Evolutionary conservation across 257 asterid species (phyloP).

Genomic region (Paraleonurus japonicus): DNA sequence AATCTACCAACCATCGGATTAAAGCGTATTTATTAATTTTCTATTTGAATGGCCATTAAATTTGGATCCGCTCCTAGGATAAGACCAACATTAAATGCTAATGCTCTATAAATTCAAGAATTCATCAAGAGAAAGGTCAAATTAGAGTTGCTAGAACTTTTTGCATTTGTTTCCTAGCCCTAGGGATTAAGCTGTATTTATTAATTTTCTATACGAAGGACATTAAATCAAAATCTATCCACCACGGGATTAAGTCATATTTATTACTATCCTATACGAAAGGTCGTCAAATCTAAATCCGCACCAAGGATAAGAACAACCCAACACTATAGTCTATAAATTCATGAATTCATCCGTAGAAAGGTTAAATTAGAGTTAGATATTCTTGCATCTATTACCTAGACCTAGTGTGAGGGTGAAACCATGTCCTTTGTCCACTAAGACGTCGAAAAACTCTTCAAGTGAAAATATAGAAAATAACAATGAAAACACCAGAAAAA

Average conservation of each 20-base stretch:
- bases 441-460: constrained; percentile 3
- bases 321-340: constrained; percentile 21
- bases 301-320: not conserved
- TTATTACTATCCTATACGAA: constrained; percentile 20
- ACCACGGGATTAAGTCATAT: not conserved
- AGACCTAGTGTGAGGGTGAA: constrained; percentile 9
- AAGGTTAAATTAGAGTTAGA: constrained; percentile 15
- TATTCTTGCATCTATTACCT: not conserved
- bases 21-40: no score
- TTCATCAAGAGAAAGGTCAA: no score
- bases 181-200: no score
- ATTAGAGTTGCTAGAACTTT: no score
- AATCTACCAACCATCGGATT: not conserved
- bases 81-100: not conserved
- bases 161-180: no score
- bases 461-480: constrained; percentile 6
- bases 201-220: no score
- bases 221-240: no score
- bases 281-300: not conserved
- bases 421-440: constrained; percentile 6
- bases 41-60: not conserved
- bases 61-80: not conserved
- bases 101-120: no score
- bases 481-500: no score
- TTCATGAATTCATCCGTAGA: constrained; percentile 8